Evolutionary conservation across 2,329 filamentous ascomycete genomes (phyloP), one percentile per base, ranked within the genome.

Genomic region (Xylariales sp.): DNA sequence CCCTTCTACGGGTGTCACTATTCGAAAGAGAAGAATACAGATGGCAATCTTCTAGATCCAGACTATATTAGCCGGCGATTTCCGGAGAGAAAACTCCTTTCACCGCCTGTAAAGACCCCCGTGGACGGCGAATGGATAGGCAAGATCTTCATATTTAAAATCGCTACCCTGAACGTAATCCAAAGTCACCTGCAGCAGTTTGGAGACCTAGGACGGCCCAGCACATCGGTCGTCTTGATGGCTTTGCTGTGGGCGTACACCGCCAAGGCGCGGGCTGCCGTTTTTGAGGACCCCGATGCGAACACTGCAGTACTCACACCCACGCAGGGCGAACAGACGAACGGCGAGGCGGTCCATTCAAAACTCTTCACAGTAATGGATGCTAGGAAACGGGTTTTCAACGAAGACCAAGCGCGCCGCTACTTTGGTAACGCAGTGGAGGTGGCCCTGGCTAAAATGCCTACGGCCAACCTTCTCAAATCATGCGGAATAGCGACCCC

Each of bases 361-460:
- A 59, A 45, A n/a, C 49, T 65, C 50, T 45, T 65, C 16, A 61
- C 41, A 41, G 39, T 58, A 55, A 52, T 65, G 23, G 63, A 65
- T 30, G 45, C 45, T 6, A 49, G 63, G 57, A 61, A 61, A 36
- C 62, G 46, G 7, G 59, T 62, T 1, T 60, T 61, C 18, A 7
- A 41, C 6, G 50, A 12, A 9, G 18, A 39, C 39, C 28, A 45
- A 50, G 52, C 57, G 28, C n/a, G 32, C 30, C 53, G 34, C n/a
- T 65, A 65, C 23, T 65, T 65, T 43, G 63, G 63, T 10, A 65
- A 65, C 39, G 56, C 57, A n/a, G 52, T 43, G 12, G 63, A 65
- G 50, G 18, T 30, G n/a, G 41, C 49, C 5, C 34, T 61, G 3
- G 36, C 30, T 3, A 55, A 16, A n/a, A 9, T 61, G 5, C 46